These are phyloP conservation scores for Chimonanthus praecox DNA, from an alignment of 164 flowering plant species.

Conservation along the genomic window DNA sequence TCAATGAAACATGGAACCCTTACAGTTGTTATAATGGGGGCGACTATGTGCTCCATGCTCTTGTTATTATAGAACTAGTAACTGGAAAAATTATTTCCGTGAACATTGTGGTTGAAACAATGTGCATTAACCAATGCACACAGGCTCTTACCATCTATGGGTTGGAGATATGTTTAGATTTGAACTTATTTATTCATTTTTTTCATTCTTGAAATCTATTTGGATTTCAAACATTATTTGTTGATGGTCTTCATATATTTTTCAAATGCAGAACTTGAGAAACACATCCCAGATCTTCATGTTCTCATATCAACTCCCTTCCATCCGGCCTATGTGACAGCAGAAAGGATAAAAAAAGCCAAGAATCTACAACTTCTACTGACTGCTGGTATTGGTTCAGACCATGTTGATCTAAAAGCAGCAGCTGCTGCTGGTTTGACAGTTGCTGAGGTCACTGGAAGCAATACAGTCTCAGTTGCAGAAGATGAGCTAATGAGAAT, in stretches of 20 bases:
- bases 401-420: conserved; percentile 87
- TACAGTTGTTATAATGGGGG: too few species aligned
- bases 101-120: too few species aligned
- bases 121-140: too few species aligned
- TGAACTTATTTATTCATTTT: not conserved
- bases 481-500: conserved; percentile 98
- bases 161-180: not conserved
- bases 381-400: conserved; percentile 98
- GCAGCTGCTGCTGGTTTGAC: conserved; percentile 94
- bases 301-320: conserved; percentile 93
- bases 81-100: too few species aligned
- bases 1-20: too few species aligned
- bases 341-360: conserved; percentile 88
- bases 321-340: conserved; percentile 96
- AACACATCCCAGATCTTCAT: conserved; percentile 87
- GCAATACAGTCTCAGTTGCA: conserved; percentile 93
- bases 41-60: too few species aligned
- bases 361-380: conserved; percentile 83
- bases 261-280: conserved; percentile 76
- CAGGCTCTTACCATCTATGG: too few species aligned
- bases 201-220: not conserved
- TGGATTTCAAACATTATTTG: not conserved
- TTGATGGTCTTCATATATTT: not conserved
- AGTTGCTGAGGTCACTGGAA: conserved; percentile 97
- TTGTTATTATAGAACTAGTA: too few species aligned